Evolutionary conservation across 1,284 basidiomycete genomes (phyloP).

Genomic region (Golubevia sp.): DNA sequence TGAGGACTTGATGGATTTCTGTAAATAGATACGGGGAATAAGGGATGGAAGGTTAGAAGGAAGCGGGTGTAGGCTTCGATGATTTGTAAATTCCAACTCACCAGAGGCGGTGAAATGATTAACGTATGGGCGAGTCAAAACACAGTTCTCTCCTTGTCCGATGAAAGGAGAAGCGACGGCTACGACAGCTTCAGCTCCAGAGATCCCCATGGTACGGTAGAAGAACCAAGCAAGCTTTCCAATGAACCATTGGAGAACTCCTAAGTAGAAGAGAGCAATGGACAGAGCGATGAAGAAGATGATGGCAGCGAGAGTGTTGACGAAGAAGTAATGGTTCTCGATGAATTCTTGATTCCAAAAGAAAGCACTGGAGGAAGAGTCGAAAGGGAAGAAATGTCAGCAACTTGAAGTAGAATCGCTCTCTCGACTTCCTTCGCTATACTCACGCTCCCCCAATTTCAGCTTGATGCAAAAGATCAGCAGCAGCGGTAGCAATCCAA

Average conservation of each 20-base stretch:
- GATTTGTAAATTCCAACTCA: no score
- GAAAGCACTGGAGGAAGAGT: slow-evolving; percentile 20
- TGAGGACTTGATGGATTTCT: slow-evolving; percentile 51
- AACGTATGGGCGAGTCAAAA: slow-evolving; percentile 46
- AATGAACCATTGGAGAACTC: slow-evolving; percentile 45
- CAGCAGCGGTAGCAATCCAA: slow-evolving; percentile 46
- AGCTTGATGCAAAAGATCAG: slow-evolving; percentile 44
- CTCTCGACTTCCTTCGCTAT: no score
- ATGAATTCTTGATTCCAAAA: slow-evolving; percentile 36
- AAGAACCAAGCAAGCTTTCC: slow-evolving; percentile 79
- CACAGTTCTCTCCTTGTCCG: slow-evolving; percentile 66
- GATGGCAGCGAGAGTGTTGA: slow-evolving; percentile 68
- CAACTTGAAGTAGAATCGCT: no score
- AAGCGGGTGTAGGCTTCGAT: no score
- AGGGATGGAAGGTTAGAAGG: no score
- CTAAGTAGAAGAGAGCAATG: slow-evolving; percentile 67
- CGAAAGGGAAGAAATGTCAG: not conserved
- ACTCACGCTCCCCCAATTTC: slow-evolving; percentile 29
- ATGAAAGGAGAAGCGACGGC: slow-evolving; percentile 89
- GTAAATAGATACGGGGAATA: no score
- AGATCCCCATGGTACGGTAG: slow-evolving; percentile 75
- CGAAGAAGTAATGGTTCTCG: slow-evolving; percentile 41
- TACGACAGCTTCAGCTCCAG: slow-evolving; percentile 85
- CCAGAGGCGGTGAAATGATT: slow-evolving; percentile 35
- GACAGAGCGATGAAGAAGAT: slow-evolving; percentile 69